A percentile compares a stretch with the other conserved stretches of the same genome.
These are phyloP conservation scores for Marasmius fiardii DNA, from an alignment of 1,284 basidiomycete genomes.

Conservation along the genomic window DNA sequence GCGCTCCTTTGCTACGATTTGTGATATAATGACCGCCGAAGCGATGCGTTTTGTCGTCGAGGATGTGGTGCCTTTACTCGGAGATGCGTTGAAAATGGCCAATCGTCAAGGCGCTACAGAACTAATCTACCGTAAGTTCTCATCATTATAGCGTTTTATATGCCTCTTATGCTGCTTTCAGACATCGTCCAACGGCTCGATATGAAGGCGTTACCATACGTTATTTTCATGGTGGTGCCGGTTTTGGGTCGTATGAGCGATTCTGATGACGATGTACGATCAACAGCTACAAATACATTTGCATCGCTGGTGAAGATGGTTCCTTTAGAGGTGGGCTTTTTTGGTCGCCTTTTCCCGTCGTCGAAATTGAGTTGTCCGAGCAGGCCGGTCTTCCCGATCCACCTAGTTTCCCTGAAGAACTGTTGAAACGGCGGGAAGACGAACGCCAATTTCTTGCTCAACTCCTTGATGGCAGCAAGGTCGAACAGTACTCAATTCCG, in stretches of 20 bases:
- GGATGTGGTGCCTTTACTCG: constrained; percentile 80
- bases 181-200: constrained; percentile 92
- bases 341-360: neutral
- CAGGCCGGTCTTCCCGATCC: constrained; percentile 95
- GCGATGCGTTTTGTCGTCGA: constrained; percentile 91
- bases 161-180: constrained; percentile 27
- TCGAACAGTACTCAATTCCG: constrained; percentile 88
- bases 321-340: constrained; percentile 77
- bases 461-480: constrained; percentile 92
- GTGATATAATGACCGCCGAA: constrained; percentile 79
- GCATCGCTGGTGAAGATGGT: constrained; percentile 99
- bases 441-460: constrained; percentile 95
- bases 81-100: constrained; percentile 73
- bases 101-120: constrained; percentile 92
- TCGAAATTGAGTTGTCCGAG: neutral
- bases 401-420: constrained; percentile 84
- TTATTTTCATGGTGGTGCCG: constrained; percentile 96
- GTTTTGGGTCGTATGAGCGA: constrained; percentile 98
- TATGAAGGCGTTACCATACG: constrained; percentile 94
- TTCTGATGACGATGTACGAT: constrained; percentile 85
- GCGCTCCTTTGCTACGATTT: constrained; percentile 84
- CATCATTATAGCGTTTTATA: constrained; percentile 5
- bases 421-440: constrained; percentile 83
- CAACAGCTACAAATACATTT: constrained; percentile 95
- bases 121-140: constrained; percentile 77